Base-by-base conservation (phyloP, 352 stramenopile species). In the Thraustochytrium striatum region DNA sequence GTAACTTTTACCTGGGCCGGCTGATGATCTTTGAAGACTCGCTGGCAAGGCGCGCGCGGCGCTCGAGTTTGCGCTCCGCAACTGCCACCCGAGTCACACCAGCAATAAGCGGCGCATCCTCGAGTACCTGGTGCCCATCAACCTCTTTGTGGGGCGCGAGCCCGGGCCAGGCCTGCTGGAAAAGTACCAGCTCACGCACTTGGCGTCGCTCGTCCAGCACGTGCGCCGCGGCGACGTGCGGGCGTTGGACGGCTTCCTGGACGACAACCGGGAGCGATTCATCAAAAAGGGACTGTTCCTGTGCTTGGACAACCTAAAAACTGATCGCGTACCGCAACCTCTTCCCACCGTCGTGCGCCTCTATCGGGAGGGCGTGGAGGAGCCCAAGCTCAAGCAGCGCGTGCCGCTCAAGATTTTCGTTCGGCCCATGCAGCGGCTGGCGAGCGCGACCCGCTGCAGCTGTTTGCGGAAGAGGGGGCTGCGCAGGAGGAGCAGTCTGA, bases 241-340 rank as follows among this genome's bases (percentile, higher is more conserved):
- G 11, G 28, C 53, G 25, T 57, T 80, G 16, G 32, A 52, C 11
- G 35, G 16, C 19, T 38, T 72, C 50, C 57, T 80, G 13, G 70
- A 80, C 55, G 58, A 61, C 58, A 78, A 69, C 0, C 38, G 58
- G 47, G 58, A 53, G 19, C 41, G 58, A 3, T 80, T 80, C n/a
- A 72, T 80, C 35, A 57, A 52, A 11, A 32, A 35, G 13, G 70
- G 70, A 3, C 41, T 80, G 19, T 80, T 61, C 41, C 70, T 80
- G 1, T 21, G 28, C 19, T 33, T 80, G 35, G 70, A 80, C 41
- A 52, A 80, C n/a, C 70, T 80, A 57, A 80, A 80, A n/a, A 32
- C 32, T 80, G 2, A 72, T 80, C 33, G 70, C 53, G 9, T 72
- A 72, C 33, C 70, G 70, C 19, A 80, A 80, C 58, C 70, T 80